Conservation (phyloP, 208 protist species). For the Wallacemonas sp. region DNA sequence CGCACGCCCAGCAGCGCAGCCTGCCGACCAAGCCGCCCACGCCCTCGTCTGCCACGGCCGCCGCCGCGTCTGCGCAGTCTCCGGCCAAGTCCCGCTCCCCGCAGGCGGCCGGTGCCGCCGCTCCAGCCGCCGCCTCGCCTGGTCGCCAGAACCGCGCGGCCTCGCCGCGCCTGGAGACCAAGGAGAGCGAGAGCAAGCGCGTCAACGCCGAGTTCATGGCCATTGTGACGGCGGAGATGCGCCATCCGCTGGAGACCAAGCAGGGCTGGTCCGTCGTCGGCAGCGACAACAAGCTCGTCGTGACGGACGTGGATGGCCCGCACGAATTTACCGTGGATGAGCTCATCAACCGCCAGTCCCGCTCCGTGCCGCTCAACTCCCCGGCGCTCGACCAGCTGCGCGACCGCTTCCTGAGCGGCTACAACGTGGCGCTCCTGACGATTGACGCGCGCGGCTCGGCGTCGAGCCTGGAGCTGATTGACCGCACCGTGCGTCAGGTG, state of each 20-base stretch:
- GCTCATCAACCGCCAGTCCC: conserved; percentile 34
- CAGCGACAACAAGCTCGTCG: conserved; percentile 26
- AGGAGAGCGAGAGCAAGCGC: neutral
- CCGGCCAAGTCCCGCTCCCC: conserved; percentile 2
- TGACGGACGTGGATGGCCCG: conserved; percentile 43
- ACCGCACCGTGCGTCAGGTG: conserved; percentile 44
- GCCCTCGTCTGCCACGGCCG: neutral
- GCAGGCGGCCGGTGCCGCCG: neutral
- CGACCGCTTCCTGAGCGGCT: conserved; percentile 41
- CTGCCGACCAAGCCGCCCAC: neutral
- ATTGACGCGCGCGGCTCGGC: conserved; percentile 46
- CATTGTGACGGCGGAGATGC: conserved; percentile 47
- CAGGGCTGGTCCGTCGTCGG: conserved; percentile 37
- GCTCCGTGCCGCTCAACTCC: conserved; percentile 33
- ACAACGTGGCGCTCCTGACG: conserved; percentile 59
- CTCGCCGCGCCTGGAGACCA: conserved; percentile 3
- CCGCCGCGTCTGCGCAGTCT: neutral
- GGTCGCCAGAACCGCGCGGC: neutral
- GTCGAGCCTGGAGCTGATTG: conserved; percentile 46
- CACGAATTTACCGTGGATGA: conserved; percentile 48
- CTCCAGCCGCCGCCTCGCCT: neutral
- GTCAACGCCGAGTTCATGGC: conserved; percentile 24
- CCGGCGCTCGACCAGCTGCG: conserved; percentile 38
- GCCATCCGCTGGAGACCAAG: conserved; percentile 20
- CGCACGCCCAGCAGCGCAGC: conserved; percentile 2